These are phyloP conservation scores for Monilinia polystroma DNA, from an alignment of 2,329 filamentous ascomycete species.

Conservation along the genomic window DNA sequence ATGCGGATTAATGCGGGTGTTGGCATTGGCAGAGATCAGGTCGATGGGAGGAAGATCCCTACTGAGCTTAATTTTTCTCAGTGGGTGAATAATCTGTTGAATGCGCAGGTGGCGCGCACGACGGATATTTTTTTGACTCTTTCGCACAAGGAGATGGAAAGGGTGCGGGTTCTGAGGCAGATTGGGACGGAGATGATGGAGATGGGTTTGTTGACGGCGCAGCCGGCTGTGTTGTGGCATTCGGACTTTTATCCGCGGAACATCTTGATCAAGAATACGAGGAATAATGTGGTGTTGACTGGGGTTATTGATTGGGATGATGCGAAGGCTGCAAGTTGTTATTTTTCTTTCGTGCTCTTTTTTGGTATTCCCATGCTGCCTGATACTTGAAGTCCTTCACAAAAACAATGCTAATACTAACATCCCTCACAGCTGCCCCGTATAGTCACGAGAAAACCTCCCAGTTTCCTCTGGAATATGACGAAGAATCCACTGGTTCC, in stretches of 20 bases:
- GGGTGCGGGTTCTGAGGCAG: not conserved
- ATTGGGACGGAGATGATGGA: not conserved
- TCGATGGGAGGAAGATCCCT: not conserved
- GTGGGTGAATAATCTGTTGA: not conserved
- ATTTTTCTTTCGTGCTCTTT: too few relatives aligned
- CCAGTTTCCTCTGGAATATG: not conserved
- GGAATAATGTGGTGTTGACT: not conserved
- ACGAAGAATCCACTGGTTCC: fast-evolving
- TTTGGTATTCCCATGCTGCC: too few relatives aligned
- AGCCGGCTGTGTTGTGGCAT: not conserved
- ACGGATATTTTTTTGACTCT: not conserved
- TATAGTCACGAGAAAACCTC: not conserved
- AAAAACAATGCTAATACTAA: not conserved
- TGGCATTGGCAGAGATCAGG: not conserved
- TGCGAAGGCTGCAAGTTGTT: not conserved
- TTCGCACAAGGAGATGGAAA: not conserved
- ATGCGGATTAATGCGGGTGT: not conserved
- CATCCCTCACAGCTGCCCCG: not conserved
- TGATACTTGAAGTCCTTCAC: not conserved
- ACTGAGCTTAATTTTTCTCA: not conserved
- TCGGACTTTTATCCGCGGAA: constrained; percentile 5
- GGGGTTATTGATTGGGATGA: constrained; percentile 8
- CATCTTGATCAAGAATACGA: not conserved
- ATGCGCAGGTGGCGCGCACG: not conserved
- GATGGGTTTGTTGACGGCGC: not conserved